These are phyloP conservation scores for Aspergillus sp. DNA, from an alignment of 2,329 filamentous ascomycete species.

Conservation along the genomic window DNA sequence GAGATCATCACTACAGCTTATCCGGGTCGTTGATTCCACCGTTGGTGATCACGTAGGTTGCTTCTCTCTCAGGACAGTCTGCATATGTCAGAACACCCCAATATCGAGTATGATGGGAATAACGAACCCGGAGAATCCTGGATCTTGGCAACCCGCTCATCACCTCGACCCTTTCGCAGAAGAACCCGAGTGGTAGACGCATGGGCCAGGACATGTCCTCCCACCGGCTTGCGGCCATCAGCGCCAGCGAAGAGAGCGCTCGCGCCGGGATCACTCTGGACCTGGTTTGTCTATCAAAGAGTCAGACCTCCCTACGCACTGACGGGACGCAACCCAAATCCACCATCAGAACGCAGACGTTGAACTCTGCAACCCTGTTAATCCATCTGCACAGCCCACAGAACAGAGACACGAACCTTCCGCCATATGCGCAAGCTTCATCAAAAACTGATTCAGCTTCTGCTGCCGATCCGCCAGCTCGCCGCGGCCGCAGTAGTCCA, in stretches of 20 bases:
- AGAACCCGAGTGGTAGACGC: slow-evolving; percentile 65
- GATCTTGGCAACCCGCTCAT: slow-evolving; percentile 68
- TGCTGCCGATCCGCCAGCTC: slow-evolving; percentile 68
- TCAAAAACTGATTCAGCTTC: slow-evolving; percentile 64
- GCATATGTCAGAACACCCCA: slow-evolving; percentile 7
- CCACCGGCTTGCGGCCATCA: slow-evolving; percentile 65
- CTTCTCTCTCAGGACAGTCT: slow-evolving; percentile 68
- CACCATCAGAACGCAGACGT: slow-evolving; percentile 62
- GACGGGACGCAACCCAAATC: neutral
- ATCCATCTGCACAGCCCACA: neutral
- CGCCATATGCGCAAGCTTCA: slow-evolving; percentile 62
- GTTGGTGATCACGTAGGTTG: slow-evolving; percentile 68
- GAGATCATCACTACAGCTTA: slow-evolving; percentile 46
- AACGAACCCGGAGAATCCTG: slow-evolving; percentile 61
- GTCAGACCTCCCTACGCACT: neutral
- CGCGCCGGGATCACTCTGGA: slow-evolving; percentile 68
- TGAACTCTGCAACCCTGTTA: slow-evolving; percentile 54
- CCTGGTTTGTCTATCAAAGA: slow-evolving; percentile 60
- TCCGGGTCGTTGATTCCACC: slow-evolving; percentile 68
- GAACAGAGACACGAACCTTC: slow-evolving; percentile 46
- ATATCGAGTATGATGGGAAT: neutral
- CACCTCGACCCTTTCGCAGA: slow-evolving; percentile 65
- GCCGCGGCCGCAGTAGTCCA: slow-evolving; percentile 65
- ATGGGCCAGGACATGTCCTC: slow-evolving; percentile 67
- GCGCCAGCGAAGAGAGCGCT: slow-evolving; percentile 65